phyloP scores from a whole-genome alignment of 1,284 basidiomycete genomes.

The Trichosporon sp. region DNA sequence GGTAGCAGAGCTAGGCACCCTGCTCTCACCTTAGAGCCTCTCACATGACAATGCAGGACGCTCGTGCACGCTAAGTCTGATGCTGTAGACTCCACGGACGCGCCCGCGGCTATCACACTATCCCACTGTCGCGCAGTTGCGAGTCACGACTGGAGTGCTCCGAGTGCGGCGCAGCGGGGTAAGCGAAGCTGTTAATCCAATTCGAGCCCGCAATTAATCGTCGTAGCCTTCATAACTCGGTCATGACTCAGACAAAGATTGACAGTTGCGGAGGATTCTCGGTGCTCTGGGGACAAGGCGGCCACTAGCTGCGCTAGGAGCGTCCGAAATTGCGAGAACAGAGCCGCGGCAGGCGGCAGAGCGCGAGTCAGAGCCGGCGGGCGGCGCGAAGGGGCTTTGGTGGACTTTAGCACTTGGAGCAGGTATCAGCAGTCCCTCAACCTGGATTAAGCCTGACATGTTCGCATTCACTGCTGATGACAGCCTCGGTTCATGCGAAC shows the following conservation, averaged over 20 bases:
- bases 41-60: too few relatives aligned
- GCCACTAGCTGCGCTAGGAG: not conserved
- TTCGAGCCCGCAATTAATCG: not conserved
- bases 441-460: too few relatives aligned
- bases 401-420: not conserved
- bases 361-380: not conserved
- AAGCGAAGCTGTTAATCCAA: not conserved
- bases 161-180: not conserved
- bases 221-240: not conserved
- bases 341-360: not conserved
- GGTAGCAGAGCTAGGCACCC: not conserved
- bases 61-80: too few relatives aligned
- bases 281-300: not conserved
- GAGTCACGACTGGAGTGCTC: not conserved
- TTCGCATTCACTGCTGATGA: not conserved
- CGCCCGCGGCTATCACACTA: not conserved
- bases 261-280: not conserved
- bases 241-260: not conserved
- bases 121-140: not conserved
- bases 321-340: not conserved
- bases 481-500: not conserved
- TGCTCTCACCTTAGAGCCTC: too few relatives aligned
- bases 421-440: not conserved
- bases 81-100: too few relatives aligned
- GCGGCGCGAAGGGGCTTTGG: not conserved